Percentiles rank a stretch among this genome's conserved stretches.
Evolutionary conservation across 2,329 filamentous ascomycete genomes (phyloP).

Genomic region (Trichophyton verrucosum): DNA sequence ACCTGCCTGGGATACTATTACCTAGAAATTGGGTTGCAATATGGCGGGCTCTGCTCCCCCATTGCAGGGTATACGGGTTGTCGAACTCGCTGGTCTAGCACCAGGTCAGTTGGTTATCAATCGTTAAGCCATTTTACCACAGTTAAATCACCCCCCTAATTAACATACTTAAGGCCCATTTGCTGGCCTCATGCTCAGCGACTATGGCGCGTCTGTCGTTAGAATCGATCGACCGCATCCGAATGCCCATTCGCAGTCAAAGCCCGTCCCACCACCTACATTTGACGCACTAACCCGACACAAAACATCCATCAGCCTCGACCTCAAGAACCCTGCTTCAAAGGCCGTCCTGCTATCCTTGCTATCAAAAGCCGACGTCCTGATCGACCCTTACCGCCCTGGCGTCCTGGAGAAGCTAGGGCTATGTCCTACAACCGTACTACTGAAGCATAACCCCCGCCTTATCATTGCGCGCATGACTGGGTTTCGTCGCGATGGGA

Average conservation of each 20-base stretch:
- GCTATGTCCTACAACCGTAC: slow-evolving; percentile 54
- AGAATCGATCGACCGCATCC: slow-evolving; percentile 59
- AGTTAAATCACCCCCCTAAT: neutral
- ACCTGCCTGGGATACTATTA: neutral
- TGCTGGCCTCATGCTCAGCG: slow-evolving; percentile 74
- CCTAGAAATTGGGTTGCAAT: neutral
- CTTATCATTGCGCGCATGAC: slow-evolving; percentile 78
- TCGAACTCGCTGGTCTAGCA: slow-evolving; percentile 20
- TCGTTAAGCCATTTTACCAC: neutral
- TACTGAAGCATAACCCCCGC: slow-evolving; percentile 56
- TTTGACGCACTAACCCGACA: slow-evolving; percentile 63
- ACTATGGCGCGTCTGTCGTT: slow-evolving; percentile 77
- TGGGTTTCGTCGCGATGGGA: slow-evolving; percentile 76
- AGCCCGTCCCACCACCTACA: slow-evolving; percentile 37
- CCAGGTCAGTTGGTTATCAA: slow-evolving; percentile 15
- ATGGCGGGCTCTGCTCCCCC: slow-evolving; percentile 10
- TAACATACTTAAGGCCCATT: slow-evolving; percentile 55
- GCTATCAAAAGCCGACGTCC: slow-evolving; percentile 53
- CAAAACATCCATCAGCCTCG: slow-evolving; percentile 67
- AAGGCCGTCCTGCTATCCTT: slow-evolving; percentile 55
- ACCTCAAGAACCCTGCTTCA: slow-evolving; percentile 59
- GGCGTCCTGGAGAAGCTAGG: slow-evolving; percentile 78
- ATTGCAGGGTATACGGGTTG: slow-evolving; percentile 18
- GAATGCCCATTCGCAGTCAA: slow-evolving; percentile 26
- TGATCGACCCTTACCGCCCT: slow-evolving; percentile 89